Evolutionary conservation across 1,284 basidiomycete genomes (phyloP).

Genomic region (Pseudomicrostroma phylloplanum): DNA sequence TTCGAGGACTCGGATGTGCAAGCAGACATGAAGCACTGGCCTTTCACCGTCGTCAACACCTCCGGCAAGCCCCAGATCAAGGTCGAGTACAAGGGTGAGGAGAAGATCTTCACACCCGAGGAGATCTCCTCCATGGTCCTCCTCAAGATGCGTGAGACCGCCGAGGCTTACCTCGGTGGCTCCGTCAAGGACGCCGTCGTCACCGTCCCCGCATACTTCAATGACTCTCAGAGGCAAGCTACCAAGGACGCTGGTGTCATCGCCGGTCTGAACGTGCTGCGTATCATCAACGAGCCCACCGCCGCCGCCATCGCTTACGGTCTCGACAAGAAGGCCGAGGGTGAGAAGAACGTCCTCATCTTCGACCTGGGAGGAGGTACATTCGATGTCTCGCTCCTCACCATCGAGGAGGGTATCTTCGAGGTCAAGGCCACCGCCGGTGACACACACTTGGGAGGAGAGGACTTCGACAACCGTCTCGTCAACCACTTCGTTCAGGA

Average conservation of each 20-base stretch:
- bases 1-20: conserved; percentile 82
- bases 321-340: conserved; percentile 73
- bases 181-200: conserved; percentile 82
- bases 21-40: conserved; percentile 89
- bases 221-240: conserved; percentile 90
- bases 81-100: conserved; percentile 83
- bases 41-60: conserved; percentile 81
- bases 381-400: conserved; percentile 95
- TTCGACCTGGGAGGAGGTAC: conserved; percentile 99
- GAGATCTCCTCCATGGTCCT: conserved; percentile 98
- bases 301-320: conserved; percentile 92
- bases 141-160: conserved; percentile 95
- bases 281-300: conserved; percentile 94
- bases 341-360: conserved; percentile 88
- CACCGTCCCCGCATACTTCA: conserved; percentile 89
- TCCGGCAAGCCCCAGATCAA: conserved; percentile 76
- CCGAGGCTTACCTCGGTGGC: conserved; percentile 86
- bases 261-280: conserved; percentile 82
- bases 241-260: conserved; percentile 91
- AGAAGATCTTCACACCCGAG: conserved; percentile 88
- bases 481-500: conserved; percentile 97
- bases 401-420: conserved; percentile 97
- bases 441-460: conserved; percentile 97
- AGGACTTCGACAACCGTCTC: conserved; percentile 94
- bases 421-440: conserved; percentile 98